These are phyloP conservation scores for Rhododendron ferrugineum DNA, from an alignment of 148 eudicot species.

Conservation along the genomic window DNA sequence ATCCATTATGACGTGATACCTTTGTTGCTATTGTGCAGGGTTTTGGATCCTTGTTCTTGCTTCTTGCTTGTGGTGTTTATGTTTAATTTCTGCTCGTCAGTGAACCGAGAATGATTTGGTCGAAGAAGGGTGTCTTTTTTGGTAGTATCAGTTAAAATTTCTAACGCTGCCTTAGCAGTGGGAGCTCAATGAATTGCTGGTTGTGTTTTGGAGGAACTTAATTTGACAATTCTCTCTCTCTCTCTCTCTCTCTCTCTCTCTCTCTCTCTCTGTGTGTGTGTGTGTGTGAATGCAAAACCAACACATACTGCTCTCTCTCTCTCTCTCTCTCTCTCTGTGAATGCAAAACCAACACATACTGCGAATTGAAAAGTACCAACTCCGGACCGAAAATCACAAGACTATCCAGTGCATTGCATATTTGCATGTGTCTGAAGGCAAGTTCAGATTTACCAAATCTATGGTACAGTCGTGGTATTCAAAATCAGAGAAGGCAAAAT, in stretches of 20 bases:
- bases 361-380: not conserved
- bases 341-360: not conserved
- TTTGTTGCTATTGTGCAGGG: conserved; percentile 58
- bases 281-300: not conserved
- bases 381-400: not conserved
- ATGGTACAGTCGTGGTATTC: not conserved
- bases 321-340: not conserved
- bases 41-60: conserved; percentile 93
- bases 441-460: not conserved
- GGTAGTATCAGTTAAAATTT: not conserved
- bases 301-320: not conserved
- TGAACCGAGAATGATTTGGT: not conserved
- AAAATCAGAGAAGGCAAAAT: not conserved
- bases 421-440: not conserved
- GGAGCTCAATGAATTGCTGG: not conserved
- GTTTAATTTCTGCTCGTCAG: conserved; percentile 37
- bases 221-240: not conserved
- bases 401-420: not conserved
- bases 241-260: conserved; percentile 4
- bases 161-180: not conserved
- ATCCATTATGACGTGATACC: not conserved
- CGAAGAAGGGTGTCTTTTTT: not conserved
- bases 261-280: not conserved
- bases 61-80: conserved; percentile 83
- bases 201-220: not conserved